Evolutionary conservation across 2,329 filamentous ascomycete species (phyloP).

Genomic region (Colletotrichum sp.): DNA sequence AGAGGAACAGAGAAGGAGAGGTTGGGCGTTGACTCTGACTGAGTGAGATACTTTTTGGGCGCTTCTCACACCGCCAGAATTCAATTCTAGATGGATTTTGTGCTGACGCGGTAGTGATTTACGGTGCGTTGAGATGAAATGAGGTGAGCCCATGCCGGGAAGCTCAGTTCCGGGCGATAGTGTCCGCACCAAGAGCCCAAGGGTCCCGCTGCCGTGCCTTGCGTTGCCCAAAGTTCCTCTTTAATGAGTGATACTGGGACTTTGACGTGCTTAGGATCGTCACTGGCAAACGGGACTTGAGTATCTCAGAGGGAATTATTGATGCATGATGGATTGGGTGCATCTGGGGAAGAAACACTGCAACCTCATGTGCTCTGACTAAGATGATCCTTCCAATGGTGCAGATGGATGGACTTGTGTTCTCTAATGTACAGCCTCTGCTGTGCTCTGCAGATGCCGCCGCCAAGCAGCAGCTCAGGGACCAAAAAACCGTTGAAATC

Average conservation of each 20-base stretch:
- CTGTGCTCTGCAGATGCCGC: neutral
- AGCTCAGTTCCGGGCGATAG: constrained; percentile 15
- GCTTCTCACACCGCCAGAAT: neutral
- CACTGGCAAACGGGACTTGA: neutral
- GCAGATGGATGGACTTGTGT: neutral
- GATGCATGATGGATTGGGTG: neutral
- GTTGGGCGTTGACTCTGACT: neutral
- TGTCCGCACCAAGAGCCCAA: neutral
- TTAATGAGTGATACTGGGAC: neutral
- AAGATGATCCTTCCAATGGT: neutral
- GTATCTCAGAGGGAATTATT: neutral
- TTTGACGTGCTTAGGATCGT: neutral
- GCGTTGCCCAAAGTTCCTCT: neutral
- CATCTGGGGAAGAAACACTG: neutral
- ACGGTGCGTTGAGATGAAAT: neutral
- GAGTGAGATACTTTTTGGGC: neutral
- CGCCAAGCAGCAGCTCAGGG: neutral
- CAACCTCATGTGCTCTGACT: neutral
- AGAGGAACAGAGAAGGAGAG: neutral
- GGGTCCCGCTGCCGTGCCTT: neutral
- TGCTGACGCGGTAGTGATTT: neutral
- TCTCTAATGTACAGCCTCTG: neutral
- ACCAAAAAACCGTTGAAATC: neutral
- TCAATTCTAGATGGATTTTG: neutral
- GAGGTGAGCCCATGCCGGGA: constrained; percentile 19